A percentile compares a stretch with the other conserved stretches of the same genome.
Conservation (phyloP, 2,329 filamentous ascomycete genomes). For the Phialemoniopsis sp. region DNA sequence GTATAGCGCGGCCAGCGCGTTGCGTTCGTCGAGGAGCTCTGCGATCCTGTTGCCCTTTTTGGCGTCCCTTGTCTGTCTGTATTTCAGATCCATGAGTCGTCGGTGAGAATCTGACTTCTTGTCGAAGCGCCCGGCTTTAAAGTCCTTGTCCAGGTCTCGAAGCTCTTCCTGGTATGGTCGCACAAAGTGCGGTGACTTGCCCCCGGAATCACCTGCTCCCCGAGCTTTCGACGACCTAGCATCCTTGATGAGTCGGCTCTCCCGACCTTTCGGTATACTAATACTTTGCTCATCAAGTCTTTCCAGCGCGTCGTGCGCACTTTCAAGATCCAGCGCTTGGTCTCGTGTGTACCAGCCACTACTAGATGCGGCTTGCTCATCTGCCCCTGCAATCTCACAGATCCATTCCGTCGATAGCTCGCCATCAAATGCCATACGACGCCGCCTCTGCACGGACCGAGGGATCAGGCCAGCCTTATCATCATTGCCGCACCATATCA, state of each 20-base stretch:
- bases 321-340: slow-evolving; percentile 41
- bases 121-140: slow-evolving; percentile 8
- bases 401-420: slow-evolving; percentile 59
- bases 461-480: slow-evolving; percentile 61
- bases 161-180: slow-evolving; percentile 39
- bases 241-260: slow-evolving; percentile 24
- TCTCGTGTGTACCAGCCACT: slow-evolving; percentile 33
- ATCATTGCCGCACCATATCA: slow-evolving; percentile 65
- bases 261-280: slow-evolving; percentile 38
- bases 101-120: not conserved
- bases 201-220: too few relatives aligned
- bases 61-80: slow-evolving; percentile 7
- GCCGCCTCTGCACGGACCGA: slow-evolving; percentile 48
- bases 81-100: slow-evolving; percentile 8
- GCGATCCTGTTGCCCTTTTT: slow-evolving; percentile 10
- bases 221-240: not conserved
- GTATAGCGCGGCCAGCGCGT: slow-evolving; percentile 17
- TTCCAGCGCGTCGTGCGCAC: slow-evolving; percentile 26
- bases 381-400: slow-evolving; percentile 43
- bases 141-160: slow-evolving; percentile 27
- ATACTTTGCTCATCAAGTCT: slow-evolving; percentile 26
- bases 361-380: slow-evolving; percentile 4
- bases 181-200: slow-evolving; percentile 12
- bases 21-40: slow-evolving; percentile 25
- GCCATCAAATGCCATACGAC: slow-evolving; percentile 51